Base-by-base conservation (phyloP, 306 rosid species). In the Prunus armeniaca region DNA sequence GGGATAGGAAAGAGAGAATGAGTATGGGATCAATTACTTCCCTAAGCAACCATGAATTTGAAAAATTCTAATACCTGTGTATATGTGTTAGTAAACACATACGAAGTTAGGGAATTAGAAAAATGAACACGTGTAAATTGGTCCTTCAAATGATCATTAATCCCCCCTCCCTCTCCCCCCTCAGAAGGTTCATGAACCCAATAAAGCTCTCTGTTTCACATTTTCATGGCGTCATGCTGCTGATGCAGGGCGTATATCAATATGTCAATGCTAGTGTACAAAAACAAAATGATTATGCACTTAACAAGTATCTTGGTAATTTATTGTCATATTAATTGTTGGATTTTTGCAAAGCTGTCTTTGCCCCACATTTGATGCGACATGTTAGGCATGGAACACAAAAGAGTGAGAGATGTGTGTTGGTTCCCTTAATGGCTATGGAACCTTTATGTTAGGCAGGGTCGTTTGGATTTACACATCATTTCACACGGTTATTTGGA, bases 341-440 rank as follows among this genome's bases (percentile, higher is more conserved):
- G 6, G 38, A 10, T 45, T 46, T 67, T 70, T 28, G 18, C 62
- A 10, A 32, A 61, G 22, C 9, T 1, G 38, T 32, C 38, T 17
- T 64, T 24, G 18, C 18, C 51, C 30, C 32, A 30, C 9, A 22
- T 34, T 34, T 55, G 64, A 55, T 34, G 64, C n/a, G 55, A 51
- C 50, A 71, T 52, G 49, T 9, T 32, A 71, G 32, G 64, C n/a
- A 19, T 3, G 38, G 75, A 54, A 71, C 75, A 71, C 65, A 4
- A 38, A 7, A 8, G 2, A 28, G 38, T 47, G 22, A 34, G 15
- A 38, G 4, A 55, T 0, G 3, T 1, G n/a, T 8, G 22, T 47
- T 68, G 19, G 56, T 46, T 68, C 32, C 20, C 72, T 13, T 11
- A 2, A 20, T 67, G 72, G n/a, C 13, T 34, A 2, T 20, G 15